Evolutionary conservation across 495 filamentous ascomycete genomes (phyloP).

Genomic region (Stereocaulon alpinum): DNA sequence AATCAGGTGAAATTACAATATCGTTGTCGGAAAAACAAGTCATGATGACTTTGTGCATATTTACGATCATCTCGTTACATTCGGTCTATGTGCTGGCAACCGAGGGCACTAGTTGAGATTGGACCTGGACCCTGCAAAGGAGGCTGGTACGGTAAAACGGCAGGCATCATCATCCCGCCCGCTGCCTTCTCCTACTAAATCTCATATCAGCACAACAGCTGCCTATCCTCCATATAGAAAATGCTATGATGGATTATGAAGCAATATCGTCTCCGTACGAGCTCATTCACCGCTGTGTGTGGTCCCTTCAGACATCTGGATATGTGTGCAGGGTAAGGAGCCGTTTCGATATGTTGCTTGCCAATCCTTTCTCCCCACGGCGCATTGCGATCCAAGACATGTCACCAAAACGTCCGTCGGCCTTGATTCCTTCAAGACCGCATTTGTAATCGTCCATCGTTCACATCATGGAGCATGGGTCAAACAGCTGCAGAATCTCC

Average conservation of each 20-base stretch:
- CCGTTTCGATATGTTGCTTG: too few relatives aligned
- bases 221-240: neutral
- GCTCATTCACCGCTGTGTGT: neutral
- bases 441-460: neutral
- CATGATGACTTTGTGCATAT: slow-evolving; percentile 3
- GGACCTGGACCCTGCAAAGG: too few relatives aligned
- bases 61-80: slow-evolving; percentile 3
- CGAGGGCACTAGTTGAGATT: too few relatives aligned
- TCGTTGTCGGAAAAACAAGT: neutral
- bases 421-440: neutral
- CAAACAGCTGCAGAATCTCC: neutral
- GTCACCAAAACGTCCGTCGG: neutral
- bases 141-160: too few relatives aligned
- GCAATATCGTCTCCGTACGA: neutral
- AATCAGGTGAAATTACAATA: neutral
- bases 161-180: too few relatives aligned
- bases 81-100: neutral
- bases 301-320: neutral
- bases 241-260: neutral
- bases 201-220: neutral
- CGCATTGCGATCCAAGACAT: neutral
- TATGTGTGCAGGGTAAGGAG: too few relatives aligned
- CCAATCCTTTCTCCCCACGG: too few relatives aligned
- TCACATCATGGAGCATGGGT: neutral
- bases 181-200: neutral